These are phyloP conservation scores for Pseudocercospora cruenta DNA, from an alignment of 2,329 filamentous ascomycete species.

Conservation along the genomic window DNA sequence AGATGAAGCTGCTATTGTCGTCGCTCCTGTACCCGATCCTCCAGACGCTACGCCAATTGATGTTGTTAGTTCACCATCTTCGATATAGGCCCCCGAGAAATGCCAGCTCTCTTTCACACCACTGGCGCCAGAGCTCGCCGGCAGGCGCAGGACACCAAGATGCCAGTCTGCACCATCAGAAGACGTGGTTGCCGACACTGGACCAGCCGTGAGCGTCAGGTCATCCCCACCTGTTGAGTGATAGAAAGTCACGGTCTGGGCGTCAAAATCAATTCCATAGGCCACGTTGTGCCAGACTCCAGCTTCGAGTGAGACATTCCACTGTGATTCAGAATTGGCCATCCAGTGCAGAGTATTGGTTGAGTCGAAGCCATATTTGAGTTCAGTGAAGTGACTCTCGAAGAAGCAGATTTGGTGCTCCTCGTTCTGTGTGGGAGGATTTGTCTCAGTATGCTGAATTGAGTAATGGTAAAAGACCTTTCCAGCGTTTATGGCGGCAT, in stretches of 20 bases:
- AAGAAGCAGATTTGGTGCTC: conserved; percentile 70
- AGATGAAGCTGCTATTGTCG: conserved; percentile 10
- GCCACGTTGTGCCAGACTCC: conserved; percentile 76
- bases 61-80: conserved; percentile 54
- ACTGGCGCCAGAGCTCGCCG: conserved; percentile 56
- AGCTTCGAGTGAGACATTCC: conserved; percentile 64
- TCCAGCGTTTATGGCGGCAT: conserved; percentile 65
- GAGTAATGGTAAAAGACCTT: conserved; percentile 75
- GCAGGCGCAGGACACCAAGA: conserved; percentile 69
- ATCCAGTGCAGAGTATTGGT: conserved; percentile 66
- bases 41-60: conserved; percentile 29
- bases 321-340: conserved; percentile 63
- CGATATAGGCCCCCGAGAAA: conserved; percentile 73
- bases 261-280: conserved; percentile 71
- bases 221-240: conserved; percentile 66
- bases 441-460: conserved; percentile 61
- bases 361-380: conserved; percentile 67
- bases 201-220: conserved; percentile 62
- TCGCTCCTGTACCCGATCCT: conserved; percentile 8
- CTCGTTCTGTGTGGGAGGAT: conserved; percentile 63
- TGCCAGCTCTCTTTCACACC: conserved; percentile 68
- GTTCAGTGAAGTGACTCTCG: conserved; percentile 74
- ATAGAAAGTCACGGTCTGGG: conserved; percentile 67
- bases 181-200: conserved; percentile 62
- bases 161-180: conserved; percentile 72